Evolutionary conservation across 306 rosid species (phyloP).

Genomic region (Acmispon strigosus): DNA sequence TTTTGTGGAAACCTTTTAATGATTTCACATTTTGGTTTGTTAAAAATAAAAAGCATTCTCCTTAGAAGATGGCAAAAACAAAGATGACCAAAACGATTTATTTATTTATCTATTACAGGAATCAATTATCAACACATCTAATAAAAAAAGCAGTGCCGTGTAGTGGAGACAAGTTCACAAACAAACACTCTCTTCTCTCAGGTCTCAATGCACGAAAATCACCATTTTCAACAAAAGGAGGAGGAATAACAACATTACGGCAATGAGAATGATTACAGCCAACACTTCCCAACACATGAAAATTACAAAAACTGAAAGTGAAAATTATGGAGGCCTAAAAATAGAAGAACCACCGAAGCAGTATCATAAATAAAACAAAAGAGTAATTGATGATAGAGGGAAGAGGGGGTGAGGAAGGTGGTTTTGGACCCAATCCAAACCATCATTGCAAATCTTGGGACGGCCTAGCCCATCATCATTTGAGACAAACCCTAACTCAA

Average conservation of each 20-base stretch:
- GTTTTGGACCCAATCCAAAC: constrained; percentile 93
- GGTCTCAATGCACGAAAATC: constrained; percentile 28
- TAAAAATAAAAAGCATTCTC: constrained; percentile 8
- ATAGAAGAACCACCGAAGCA: constrained; percentile 5
- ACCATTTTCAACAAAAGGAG: constrained; percentile 25
- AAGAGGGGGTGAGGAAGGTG: constrained; percentile 41
- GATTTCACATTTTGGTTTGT: constrained; percentile 34
- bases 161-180: constrained; percentile 29
- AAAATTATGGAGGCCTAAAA: constrained; percentile 27
- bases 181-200: constrained; percentile 12
- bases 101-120: too few species aligned
- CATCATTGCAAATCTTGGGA: constrained; percentile 99
- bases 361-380: constrained; percentile 44
- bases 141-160: neutral
- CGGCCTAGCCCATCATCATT: constrained; percentile 99
- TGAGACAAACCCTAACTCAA: constrained; percentile 58
- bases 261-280: constrained; percentile 46
- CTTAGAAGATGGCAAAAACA: constrained; percentile 1
- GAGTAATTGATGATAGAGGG: constrained; percentile 43
- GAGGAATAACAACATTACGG: constrained; percentile 28
- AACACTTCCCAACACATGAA: constrained; percentile 57
- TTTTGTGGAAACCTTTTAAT: constrained; percentile 18
- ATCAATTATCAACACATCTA: too few species aligned
- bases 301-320: constrained; percentile 19
- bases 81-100: too few species aligned